Evolutionary conservation across 208 protist genomes (phyloP), one percentile per base, ranked within the genome.

Genomic region (Naegleria lovaniensis): DNA sequence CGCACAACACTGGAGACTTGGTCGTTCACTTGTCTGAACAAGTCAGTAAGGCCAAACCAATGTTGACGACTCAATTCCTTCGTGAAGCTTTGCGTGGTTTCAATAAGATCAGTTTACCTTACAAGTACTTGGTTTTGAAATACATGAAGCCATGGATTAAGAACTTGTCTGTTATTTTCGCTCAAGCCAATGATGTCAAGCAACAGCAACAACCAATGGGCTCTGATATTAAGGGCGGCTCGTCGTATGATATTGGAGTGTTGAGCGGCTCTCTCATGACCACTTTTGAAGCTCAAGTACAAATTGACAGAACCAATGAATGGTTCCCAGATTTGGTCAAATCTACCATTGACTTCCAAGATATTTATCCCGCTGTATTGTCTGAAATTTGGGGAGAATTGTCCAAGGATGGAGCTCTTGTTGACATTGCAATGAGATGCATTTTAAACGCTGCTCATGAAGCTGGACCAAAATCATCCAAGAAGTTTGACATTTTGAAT

Each of bases 101-200:
- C 48, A 86, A 86, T 33, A 67, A 58, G 48, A 25, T 89, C n/a
- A n/a, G n/a, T 51, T 38, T 67, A 40, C 85, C 85, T n/a, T 89
- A 89, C 48, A 89, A 89, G 29, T 89, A 33, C 29, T 79, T 79
- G 33, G 41, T 13, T 36, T 48, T 90, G 19, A 79, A 75, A 19
- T 90, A 90, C 55, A 79, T 90, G 87, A 90, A 90, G 38, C 87
- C 87, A 51, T 90, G 87, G 87, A 75, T 90, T 48, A 33, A 25
- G 22, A 90, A 90, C 33, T 79, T 90, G 39, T 33, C 52, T 16
- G 9, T 9, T 9, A 19, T n/a, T 51, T 90, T 51, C 22, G 48
- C 22, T 39, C 7, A 29, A 29, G 85, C 48, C 11, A 38, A 75
- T 33, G 67, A 79, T 36, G 13, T n/a, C 29, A 79, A 79, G 9